phyloP scores from a whole-genome alignment of 768 basidiomycete species.

The Panellus pusillus region DNA sequence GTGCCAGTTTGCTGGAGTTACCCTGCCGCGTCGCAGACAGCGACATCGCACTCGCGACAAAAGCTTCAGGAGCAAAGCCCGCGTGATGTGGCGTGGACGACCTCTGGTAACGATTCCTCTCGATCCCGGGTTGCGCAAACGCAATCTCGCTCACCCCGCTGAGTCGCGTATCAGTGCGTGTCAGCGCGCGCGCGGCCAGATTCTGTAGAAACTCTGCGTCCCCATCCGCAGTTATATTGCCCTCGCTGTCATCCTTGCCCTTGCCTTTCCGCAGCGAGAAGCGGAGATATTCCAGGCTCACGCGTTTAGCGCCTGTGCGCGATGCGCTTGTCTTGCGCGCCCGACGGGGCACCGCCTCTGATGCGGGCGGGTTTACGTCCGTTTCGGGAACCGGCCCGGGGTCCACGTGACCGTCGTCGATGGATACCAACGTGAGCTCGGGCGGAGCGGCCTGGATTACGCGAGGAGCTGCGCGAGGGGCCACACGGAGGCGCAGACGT shows the following conservation, averaged over 20 bases:
- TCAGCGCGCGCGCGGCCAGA: neutral
- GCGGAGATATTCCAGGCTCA: neutral
- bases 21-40: neutral
- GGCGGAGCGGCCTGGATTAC: too few relatives aligned
- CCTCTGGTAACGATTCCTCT: neutral
- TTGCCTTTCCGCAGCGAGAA: slow-evolving; percentile 5
- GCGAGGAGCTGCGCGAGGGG: too few relatives aligned
- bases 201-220: neutral
- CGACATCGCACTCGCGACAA: neutral
- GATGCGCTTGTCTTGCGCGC: neutral
- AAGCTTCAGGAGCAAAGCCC: neutral
- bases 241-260: neutral
- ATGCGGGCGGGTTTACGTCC: too few relatives aligned
- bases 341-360: too few relatives aligned
- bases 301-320: slow-evolving; percentile 1
- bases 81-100: slow-evolving; percentile 2
- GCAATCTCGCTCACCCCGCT: slow-evolving; percentile 3
- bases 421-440: too few relatives aligned
- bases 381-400: too few relatives aligned
- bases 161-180: slow-evolving; percentile 6
- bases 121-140: neutral
- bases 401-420: too few relatives aligned
- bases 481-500: too few relatives aligned
- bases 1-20: neutral
- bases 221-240: neutral